Conservation (phyloP, 257 asterid genomes). For the Nicotiana noctiflora region DNA sequence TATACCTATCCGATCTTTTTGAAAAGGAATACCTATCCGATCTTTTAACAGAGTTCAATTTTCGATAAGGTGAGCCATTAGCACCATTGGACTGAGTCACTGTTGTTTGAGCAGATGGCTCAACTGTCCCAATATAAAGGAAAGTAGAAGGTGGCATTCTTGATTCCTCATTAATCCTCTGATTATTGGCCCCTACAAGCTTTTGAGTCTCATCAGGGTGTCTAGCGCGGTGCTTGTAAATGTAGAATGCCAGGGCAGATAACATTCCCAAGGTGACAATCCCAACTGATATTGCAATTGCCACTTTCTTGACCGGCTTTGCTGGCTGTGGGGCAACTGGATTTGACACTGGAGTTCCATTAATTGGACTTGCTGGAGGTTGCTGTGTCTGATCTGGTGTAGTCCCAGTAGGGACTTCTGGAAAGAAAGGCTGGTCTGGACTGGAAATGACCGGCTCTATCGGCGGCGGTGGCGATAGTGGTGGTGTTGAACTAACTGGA, state of each 20-base stretch:
- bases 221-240: slow-evolving; percentile 45
- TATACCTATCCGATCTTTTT: slow-evolving; percentile 70
- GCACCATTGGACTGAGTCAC: slow-evolving; percentile 30
- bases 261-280: slow-evolving; percentile 56
- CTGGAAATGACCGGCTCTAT: slow-evolving; percentile 27
- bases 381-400: slow-evolving; percentile 44
- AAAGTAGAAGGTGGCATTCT: slow-evolving; percentile 70
- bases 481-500: slow-evolving; percentile 48
- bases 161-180: slow-evolving; percentile 43
- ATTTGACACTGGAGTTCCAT: slow-evolving; percentile 31
- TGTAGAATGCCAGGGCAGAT: slow-evolving; percentile 48
- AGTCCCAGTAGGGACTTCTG: slow-evolving; percentile 57
- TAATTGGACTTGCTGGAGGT: slow-evolving; percentile 33
- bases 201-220: slow-evolving; percentile 47
- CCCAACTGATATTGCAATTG: slow-evolving; percentile 52
- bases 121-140: slow-evolving; percentile 90
- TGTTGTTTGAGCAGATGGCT: slow-evolving; percentile 52
- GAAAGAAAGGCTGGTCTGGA: slow-evolving; percentile 88
- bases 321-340: slow-evolving; percentile 31
- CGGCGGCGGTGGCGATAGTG: slow-evolving; percentile 41
- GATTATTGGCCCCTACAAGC: slow-evolving; percentile 44
- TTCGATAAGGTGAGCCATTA: slow-evolving; percentile 61
- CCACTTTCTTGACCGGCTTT: slow-evolving; percentile 48
- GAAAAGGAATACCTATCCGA: too few relatives aligned
- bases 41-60: slow-evolving; percentile 56